Percentiles rank a stretch among this genome's conserved stretches.
These are phyloP conservation scores for Lasiodiplodia theobromae DNA, from an alignment of 2,329 filamentous ascomycete species.

Conservation along the genomic window DNA sequence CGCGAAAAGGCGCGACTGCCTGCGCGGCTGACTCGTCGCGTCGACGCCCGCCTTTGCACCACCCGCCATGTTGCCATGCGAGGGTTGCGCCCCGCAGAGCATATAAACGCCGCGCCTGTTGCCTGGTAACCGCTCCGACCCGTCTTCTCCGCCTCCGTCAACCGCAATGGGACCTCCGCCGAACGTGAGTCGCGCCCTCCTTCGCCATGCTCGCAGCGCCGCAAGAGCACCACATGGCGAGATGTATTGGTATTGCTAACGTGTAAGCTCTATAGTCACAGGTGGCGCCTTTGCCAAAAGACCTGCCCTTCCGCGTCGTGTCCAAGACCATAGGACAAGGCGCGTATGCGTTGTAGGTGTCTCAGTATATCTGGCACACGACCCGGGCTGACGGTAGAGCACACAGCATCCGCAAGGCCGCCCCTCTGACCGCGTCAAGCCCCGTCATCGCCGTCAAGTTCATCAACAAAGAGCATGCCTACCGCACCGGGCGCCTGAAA, in stretches of 20 bases:
- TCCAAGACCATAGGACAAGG: conserved; percentile 97
- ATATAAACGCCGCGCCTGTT: conserved; percentile 10
- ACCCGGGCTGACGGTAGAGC: conserved; percentile 32
- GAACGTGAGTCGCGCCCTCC: conserved; percentile 35
- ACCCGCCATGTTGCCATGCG: conserved; percentile 19
- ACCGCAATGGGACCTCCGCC: conserved; percentile 39
- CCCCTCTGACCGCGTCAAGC: conserved; percentile 70
- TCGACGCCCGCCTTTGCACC: conserved; percentile 17
- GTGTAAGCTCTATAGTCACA: conserved; percentile 70
- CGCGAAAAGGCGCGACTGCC: conserved; percentile 27
- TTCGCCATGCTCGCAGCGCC: not conserved
- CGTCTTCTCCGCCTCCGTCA: not conserved
- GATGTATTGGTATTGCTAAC: conserved; percentile 8
- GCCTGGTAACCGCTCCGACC: conserved; percentile 7
- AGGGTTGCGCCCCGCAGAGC: not conserved
- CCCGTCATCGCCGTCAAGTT: conserved; percentile 98
- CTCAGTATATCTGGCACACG: conserved; percentile 13
- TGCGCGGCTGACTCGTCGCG: conserved; percentile 22
- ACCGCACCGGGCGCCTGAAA: conserved; percentile 85
- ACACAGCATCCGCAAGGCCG: conserved; percentile 87
- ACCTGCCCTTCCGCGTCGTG: conserved; percentile 91
- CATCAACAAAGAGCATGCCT: conserved; percentile 96
- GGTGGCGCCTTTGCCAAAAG: conserved; percentile 80
- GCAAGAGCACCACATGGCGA: conserved; percentile 9
- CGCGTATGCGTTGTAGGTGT: conserved; percentile 91